Conservation (phyloP, 441 rosid species). For the Raphanus hybrid region DNA sequence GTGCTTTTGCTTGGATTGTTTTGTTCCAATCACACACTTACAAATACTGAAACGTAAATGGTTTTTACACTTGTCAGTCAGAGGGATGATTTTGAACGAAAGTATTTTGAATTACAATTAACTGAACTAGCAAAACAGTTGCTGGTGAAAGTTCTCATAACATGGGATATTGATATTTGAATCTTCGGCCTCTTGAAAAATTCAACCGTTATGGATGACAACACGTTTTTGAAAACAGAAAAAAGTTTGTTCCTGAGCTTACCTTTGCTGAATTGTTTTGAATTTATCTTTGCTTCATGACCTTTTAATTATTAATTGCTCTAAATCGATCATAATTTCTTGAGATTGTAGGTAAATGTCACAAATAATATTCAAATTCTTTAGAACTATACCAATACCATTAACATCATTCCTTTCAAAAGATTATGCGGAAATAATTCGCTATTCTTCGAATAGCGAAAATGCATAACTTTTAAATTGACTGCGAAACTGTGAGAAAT, state of each 20-base stretch:
- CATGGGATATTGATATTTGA: no score
- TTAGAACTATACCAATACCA: not conserved
- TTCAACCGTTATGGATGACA: not conserved
- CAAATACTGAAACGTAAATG: not conserved
- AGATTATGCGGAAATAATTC: no score
- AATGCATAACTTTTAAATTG: no score
- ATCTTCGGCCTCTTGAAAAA: not conserved
- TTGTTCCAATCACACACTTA: not conserved
- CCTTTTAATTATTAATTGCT: not conserved
- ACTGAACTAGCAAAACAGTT: not conserved
- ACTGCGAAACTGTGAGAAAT: no score
- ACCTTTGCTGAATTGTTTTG: not conserved
- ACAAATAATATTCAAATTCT: not conserved
- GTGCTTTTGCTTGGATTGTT: conserved; percentile 13
- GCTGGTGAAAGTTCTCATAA: not conserved
- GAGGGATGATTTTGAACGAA: not conserved
- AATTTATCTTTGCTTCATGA: not conserved
- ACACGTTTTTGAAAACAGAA: no score
- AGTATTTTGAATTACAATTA: not conserved
- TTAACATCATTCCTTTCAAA: not conserved
- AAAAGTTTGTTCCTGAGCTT: no score
- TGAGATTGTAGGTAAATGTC: not conserved
- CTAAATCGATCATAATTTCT: not conserved
- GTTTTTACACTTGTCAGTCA: not conserved
- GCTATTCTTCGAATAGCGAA: no score